phyloP scores from a whole-genome alignment of 192 early-diverging fungal species.

The Linnemannia schmuckeri region DNA sequence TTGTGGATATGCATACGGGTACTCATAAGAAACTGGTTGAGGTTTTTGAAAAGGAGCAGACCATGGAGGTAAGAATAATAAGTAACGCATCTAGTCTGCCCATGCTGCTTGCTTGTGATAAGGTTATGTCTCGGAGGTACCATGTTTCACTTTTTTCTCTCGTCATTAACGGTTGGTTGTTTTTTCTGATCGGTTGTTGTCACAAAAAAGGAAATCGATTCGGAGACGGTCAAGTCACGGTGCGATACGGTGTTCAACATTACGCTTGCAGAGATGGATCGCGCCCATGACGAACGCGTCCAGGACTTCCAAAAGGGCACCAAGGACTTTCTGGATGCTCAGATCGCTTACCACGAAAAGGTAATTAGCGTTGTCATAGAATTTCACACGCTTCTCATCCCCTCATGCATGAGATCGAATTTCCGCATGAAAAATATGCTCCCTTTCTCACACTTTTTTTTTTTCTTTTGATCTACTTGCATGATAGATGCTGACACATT shows the following conservation, averaged over 20 bases:
- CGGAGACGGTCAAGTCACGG: conserved; percentile 58
- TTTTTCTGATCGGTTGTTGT: not conserved
- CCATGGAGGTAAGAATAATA: conserved; percentile 19
- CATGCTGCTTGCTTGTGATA: not conserved
- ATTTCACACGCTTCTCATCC: not conserved
- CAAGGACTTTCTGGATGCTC: conserved; percentile 58
- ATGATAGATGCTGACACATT: conserved; percentile 53
- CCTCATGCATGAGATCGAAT: too few species aligned
- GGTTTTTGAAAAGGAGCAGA: conserved; percentile 52
- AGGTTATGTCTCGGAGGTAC: not conserved
- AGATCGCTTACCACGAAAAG: conserved; percentile 60
- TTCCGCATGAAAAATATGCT: too few species aligned
- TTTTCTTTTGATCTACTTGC: not conserved
- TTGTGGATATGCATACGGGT: conserved; percentile 59
- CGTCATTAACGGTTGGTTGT: not conserved
- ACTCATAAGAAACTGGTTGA: conserved; percentile 59
- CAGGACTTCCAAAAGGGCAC: conserved; percentile 56
- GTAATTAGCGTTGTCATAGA: conserved; percentile 14
- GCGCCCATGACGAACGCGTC: conserved; percentile 59
- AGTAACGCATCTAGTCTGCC: not conserved
- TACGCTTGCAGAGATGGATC: conserved; percentile 59
- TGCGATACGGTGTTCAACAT: conserved; percentile 64
- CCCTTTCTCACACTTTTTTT: not conserved
- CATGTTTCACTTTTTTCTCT: not conserved
- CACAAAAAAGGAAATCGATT: conserved; percentile 42